These are phyloP conservation scores for Grosmannia clavigera DNA, from an alignment of 2,329 filamentous ascomycete species.

Conservation along the genomic window DNA sequence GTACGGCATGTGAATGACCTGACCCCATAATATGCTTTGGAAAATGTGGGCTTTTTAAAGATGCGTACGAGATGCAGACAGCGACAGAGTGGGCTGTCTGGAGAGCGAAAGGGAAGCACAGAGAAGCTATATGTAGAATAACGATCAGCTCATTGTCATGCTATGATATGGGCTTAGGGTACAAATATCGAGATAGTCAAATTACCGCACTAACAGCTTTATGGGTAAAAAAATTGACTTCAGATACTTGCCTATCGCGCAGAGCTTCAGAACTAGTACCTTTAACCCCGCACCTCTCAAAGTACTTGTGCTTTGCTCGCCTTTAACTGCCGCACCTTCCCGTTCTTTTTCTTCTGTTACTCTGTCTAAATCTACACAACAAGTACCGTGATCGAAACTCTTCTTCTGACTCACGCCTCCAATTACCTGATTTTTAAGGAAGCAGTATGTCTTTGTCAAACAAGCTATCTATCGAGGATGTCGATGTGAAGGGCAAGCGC, in stretches of 20 bases:
- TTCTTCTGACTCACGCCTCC: not conserved
- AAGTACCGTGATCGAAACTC: too few relatives aligned
- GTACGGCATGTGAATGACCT: not conserved
- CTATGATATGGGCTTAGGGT: not conserved
- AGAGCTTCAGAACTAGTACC: not conserved
- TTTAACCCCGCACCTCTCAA: slow-evolving; percentile 1
- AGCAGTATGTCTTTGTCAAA: slow-evolving; percentile 86
- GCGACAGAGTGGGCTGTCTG: not conserved
- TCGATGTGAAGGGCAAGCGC: slow-evolving; percentile 96
- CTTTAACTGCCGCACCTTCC: not conserved
- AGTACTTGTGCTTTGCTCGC: not conserved
- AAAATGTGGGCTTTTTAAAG: not conserved
- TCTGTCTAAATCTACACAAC: not conserved
- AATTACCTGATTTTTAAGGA: not conserved
- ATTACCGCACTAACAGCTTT: not conserved
- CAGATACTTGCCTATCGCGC: not conserved
- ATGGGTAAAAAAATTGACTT: not conserved
- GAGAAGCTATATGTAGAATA: not conserved
- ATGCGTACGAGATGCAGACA: not conserved
- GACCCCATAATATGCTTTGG: not conserved
- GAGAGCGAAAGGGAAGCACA: not conserved
- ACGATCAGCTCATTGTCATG: slow-evolving; percentile 2
- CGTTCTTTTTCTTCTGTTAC: not conserved
- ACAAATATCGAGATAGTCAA: not conserved
- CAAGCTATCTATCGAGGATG: slow-evolving; percentile 94